Percentiles rank a stretch among this genome's conserved stretches.
Evolutionary conservation across 2,329 filamentous ascomycete genomes (phyloP).

Genomic region (Microsporum canis): DNA sequence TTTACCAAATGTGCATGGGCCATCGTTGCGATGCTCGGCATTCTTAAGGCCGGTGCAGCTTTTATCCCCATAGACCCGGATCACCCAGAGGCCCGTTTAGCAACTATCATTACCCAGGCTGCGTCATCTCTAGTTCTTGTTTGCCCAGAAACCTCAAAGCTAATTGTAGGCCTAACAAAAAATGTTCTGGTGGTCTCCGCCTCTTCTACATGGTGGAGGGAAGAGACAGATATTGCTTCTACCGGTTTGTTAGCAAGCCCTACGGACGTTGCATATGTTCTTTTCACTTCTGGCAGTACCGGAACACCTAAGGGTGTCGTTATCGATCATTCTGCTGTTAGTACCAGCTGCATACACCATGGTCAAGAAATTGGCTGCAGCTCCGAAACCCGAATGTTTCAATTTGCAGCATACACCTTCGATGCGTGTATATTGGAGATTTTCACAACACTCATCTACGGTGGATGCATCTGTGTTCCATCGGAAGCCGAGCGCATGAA

Average conservation of each 20-base stretch:
- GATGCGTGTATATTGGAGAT: conserved; percentile 5
- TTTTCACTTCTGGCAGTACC: neutral
- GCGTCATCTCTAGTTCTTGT: neutral
- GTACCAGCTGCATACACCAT: neutral
- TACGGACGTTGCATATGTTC: neutral
- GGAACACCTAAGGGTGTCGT: conserved; percentile 5
- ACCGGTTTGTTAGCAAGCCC: neutral
- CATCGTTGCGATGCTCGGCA: conserved; percentile 9
- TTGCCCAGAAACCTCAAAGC: neutral
- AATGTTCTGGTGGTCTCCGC: neutral
- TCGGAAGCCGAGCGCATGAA: conserved; percentile 38
- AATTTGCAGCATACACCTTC: conserved; percentile 26
- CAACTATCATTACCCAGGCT: neutral
- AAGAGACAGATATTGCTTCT: conserved; percentile 4
- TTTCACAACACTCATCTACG: conserved; percentile 39
- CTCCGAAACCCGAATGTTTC: conserved; percentile 48
- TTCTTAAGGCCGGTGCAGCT: conserved; percentile 13
- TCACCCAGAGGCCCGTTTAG: conserved; percentile 6
- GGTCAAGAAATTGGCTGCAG: neutral
- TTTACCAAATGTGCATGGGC: conserved; percentile 13
- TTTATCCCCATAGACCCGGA: conserved; percentile 10
- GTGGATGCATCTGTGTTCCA: conserved; percentile 50
- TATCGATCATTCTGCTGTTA: neutral
- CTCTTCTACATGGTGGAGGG: neutral
- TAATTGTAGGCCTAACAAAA: neutral